These are phyloP conservation scores for Polysphondylium violaceum DNA, from an alignment of 78 protist genomes.

Conservation along the genomic window DNA sequence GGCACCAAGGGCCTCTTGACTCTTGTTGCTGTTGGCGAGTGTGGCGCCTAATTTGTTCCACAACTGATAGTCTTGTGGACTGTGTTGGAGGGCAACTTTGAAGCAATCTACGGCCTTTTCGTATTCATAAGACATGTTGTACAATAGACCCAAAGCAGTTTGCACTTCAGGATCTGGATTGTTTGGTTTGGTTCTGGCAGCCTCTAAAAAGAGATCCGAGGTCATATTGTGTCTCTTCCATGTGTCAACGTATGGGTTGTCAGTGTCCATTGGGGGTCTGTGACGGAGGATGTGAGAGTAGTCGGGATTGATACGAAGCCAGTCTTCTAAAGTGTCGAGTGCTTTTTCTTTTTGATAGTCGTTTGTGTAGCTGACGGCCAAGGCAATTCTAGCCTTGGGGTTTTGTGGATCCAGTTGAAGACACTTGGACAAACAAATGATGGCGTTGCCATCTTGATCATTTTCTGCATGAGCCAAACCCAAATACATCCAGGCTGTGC, in stretches of 20 bases:
- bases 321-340: conserved; percentile 66
- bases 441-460: conserved; percentile 89
- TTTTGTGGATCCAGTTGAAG: conserved; percentile 79
- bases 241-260: conserved; percentile 9
- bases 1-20: conserved; percentile 90
- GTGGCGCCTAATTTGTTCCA: conserved; percentile 98
- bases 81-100: conserved; percentile 77
- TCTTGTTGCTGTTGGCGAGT: conserved; percentile 85
- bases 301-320: conserved; percentile 81
- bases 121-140: conserved; percentile 87
- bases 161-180: conserved; percentile 89
- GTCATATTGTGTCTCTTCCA: conserved; percentile 43
- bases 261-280: neutral
- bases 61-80: conserved; percentile 80
- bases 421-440: conserved; percentile 77
- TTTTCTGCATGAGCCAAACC: conserved; percentile 93
- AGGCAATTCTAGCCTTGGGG: conserved; percentile 70
- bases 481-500: conserved; percentile 87
- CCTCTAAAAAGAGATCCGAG: conserved; percentile 74
- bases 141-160: conserved; percentile 89
- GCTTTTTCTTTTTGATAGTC: conserved; percentile 84
- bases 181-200: conserved; percentile 78
- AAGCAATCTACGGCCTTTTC: conserved; percentile 91
- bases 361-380: conserved; percentile 66
- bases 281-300: neutral